Percentiles rank a stretch among this genome's conserved stretches.
These are phyloP conservation scores for Musa balbisiana DNA, from an alignment of 202 grass and related monocot genomes.

Conservation along the genomic window DNA sequence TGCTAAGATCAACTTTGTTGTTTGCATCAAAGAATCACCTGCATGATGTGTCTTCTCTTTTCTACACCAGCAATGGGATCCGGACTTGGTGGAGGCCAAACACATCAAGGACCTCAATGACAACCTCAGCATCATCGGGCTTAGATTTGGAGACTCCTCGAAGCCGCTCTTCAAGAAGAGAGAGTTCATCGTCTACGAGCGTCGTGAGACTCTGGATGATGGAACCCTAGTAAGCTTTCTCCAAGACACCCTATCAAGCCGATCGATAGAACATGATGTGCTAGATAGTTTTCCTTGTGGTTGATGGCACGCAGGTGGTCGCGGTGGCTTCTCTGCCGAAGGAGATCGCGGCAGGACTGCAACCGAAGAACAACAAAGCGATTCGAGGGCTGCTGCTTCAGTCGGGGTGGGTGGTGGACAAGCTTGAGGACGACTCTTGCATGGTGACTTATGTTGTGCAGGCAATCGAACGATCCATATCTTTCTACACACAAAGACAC, in stretches of 20 bases:
- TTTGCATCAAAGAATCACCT: not conserved
- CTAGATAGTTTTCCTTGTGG: too few species aligned
- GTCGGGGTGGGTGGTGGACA: slow-evolving; percentile 98
- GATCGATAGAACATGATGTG: too few species aligned
- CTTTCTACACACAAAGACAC: not conserved
- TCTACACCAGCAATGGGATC: slow-evolving; percentile 76
- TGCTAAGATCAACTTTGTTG: too few species aligned
- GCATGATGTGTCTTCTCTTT: not conserved
- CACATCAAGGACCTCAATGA: slow-evolving; percentile 74
- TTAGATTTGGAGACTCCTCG: slow-evolving; percentile 63
- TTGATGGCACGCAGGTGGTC: slow-evolving; percentile 35
- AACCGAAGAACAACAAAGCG: slow-evolving; percentile 44
- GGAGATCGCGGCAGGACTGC: slow-evolving; percentile 83
- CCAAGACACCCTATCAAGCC: too few species aligned
- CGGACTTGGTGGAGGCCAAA: slow-evolving; percentile 59
- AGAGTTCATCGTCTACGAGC: slow-evolving; percentile 86
- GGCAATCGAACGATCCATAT: slow-evolving; percentile 3
- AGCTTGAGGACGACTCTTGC: slow-evolving; percentile 54
- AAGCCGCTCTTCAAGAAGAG: slow-evolving; percentile 59
- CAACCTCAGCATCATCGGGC: slow-evolving; percentile 85
- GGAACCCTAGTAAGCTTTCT: slow-evolving; percentile 51
- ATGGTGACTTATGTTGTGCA: slow-evolving; percentile 77
- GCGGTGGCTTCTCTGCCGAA: slow-evolving; percentile 91
- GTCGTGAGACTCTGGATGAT: slow-evolving; percentile 92
- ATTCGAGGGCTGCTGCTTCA: slow-evolving; percentile 65